A percentile compares a stretch with the other conserved stretches of the same genome.
Conservation (phyloP, 2,329 filamentous ascomycete genomes). For the Xylaria digitata region DNA sequence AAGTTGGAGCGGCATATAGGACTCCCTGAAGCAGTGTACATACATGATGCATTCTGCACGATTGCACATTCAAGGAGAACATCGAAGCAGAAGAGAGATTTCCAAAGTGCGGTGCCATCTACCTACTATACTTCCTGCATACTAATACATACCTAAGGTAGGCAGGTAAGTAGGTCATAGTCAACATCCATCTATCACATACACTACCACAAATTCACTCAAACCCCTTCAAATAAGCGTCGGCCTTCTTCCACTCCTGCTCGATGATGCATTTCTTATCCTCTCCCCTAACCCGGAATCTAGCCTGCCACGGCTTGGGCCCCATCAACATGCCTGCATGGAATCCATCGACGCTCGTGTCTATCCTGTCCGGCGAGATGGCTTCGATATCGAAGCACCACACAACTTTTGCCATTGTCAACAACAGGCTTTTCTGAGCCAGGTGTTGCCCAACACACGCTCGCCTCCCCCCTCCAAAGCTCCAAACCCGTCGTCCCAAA, state of each 20-base stretch:
- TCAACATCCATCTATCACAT: too few species aligned
- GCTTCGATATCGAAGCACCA: conserved; percentile 60
- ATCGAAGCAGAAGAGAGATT: too few species aligned
- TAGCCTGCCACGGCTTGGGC: conserved; percentile 39
- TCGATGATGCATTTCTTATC: conserved; percentile 33
- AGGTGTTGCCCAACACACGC: conserved; percentile 62
- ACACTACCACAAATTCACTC: conserved; percentile 22
- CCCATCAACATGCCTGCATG: conserved; percentile 38
- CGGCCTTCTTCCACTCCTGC: conserved; percentile 36
- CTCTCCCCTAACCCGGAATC: conserved; percentile 40
- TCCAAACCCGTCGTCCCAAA: conserved; percentile 50
- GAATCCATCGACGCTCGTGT: conserved; percentile 46
- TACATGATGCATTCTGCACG: too few species aligned
- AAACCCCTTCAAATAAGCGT: conserved; percentile 33
- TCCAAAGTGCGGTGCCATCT: too few species aligned
- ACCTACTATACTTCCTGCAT: too few species aligned
- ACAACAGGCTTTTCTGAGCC: conserved; percentile 57
- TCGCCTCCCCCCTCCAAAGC: conserved; percentile 61
- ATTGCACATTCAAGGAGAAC: too few species aligned
- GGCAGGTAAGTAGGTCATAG: too few species aligned
- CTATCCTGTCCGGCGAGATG: conserved; percentile 35
- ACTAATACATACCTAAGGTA: too few species aligned
- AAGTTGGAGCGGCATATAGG: too few species aligned
- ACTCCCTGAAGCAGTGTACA: too few species aligned
- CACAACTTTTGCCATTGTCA: conserved; percentile 55